phyloP scores from a whole-genome alignment of 2,329 filamentous ascomycete species.

The Ceratocystis eucalypticola region DNA sequence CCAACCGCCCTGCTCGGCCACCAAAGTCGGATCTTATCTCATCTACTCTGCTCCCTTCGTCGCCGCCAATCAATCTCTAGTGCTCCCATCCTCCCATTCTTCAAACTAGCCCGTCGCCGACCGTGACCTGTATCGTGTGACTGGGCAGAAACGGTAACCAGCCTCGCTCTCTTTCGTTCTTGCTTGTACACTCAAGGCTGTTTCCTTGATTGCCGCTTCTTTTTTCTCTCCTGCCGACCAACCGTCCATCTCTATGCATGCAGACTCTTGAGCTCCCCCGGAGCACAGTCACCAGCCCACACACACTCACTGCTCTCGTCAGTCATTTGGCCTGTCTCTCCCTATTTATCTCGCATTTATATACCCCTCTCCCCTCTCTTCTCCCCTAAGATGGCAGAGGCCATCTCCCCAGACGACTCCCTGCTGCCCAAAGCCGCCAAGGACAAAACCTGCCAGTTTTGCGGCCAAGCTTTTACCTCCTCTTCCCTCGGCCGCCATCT shows the following conservation, averaged over 20 bases:
- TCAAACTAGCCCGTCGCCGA: background rate
- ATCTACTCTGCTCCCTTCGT: background rate
- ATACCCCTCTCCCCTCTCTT: conserved; percentile 6
- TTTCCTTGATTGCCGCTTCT: no score
- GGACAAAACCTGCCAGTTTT: conserved; percentile 81
- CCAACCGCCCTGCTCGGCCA: background rate
- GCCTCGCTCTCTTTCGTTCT: background rate
- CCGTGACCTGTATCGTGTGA: background rate
- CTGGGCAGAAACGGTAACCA: background rate
- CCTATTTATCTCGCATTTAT: background rate
- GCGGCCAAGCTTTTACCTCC: conserved; percentile 78
- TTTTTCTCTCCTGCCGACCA: conserved; percentile 18
- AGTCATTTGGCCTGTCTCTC: background rate
- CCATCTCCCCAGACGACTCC: conserved; percentile 23
- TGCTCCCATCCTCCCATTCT: background rate
- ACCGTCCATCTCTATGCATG: conserved; percentile 15
- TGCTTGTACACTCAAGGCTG: no score
- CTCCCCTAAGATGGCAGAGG: conserved; percentile 26
- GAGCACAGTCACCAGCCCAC: conserved; percentile 10
- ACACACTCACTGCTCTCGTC: background rate
- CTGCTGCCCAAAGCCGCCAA: conserved; percentile 41
- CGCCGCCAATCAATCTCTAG: background rate
- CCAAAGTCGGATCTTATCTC: background rate
- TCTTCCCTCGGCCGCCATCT: conserved; percentile 87
- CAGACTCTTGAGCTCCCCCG: conserved; percentile 16